Base-by-base conservation (phyloP, 2,329 filamentous ascomycete species). In the Clathrospora elynae region DNA sequence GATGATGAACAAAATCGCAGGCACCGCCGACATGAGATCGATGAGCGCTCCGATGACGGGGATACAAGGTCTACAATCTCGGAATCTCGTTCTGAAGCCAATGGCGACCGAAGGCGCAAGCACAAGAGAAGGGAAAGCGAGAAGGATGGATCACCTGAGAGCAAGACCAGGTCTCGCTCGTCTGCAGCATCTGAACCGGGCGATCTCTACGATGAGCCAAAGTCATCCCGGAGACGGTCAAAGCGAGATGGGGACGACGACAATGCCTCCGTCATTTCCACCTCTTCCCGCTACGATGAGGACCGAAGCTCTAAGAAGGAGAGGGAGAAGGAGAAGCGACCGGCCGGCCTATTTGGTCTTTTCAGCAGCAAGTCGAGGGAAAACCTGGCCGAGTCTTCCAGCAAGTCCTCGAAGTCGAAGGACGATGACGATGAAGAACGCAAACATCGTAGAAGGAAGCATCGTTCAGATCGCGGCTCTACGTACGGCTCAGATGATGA, bases 291-390 rank as follows among this genome's bases (percentile, higher is more conserved):
- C 26, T 62, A 64, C 28, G 67, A 73, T 16, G 72, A 73, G 18
- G 72, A 73, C 9, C 63, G 70, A 14, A 58, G 53, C 19, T 49
- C 62, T 4, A 64, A 49, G 33, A 63, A 59, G 35, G 59, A 62
- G 12, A 64, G 57, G 43, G 57, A 67, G 24, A 68, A 73, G 48
- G 73, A 73, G 35, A 74, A 74, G 47, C 71, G 73, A 51, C 73
- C 74, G 34, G 70, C 70, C 33, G 72, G 75, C 9, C 39, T 78
- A 6, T 71, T 77, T 35, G 72, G 74, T 4, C 52, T 77, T 6
- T 76, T 77, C 37, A 70, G 73, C 40, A 70, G 73, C 51, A 77
- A 73, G 58, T 73, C 73, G 2, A 66, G 62, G 26, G 73, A 74
- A 26, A 68, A 59, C 26, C 19, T 66, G 11, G 52, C 57, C 8